Evolutionary conservation across 352 stramenopile genomes (phyloP), one percentile per base, ranked within the genome.

Genomic region (Globisporangium uncinulatum): DNA sequence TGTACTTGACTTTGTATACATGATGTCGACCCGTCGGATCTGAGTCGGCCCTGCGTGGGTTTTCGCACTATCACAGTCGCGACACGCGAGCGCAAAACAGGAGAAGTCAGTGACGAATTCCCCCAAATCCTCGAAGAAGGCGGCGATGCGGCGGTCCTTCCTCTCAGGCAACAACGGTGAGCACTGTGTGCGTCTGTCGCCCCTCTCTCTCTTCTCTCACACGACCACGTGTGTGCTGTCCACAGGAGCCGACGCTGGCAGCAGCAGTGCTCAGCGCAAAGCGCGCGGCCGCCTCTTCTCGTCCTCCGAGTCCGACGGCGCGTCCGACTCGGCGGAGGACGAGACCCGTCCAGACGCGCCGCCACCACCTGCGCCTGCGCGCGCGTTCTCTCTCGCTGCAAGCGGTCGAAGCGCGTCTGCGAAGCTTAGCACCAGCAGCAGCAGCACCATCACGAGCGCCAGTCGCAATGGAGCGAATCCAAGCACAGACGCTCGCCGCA

Each of bases 211-310:
- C 13, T 10, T 21, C 24, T 29, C 24, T 29, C 24, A 29, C 24
- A 29, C 24, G 24, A 29, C 24, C 24, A 29, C 24, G 24, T 29
- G 24, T 29, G 24, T 39, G 10, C 34, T 39, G 34, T 39, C 6
- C 13, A 14, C 43, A 36, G 60, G 59, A 31, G 59, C 34, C 8
- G 34, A 39, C 34, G 34, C 34, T 13, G 34, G 34, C 34, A 39
- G 34, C 34, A 39, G 34, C 34, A 39, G 34, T 39, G 34, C 34
- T 13, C 34, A 65, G 20, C 59, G 59, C 46, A 59, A 61, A 43
- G 34, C 46, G 39, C 59, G 59, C 31, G 60, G 60, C 36, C 53
- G 54, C 19, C 49, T 66, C 36, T 66, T 66, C 53, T 66, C 59
- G 39, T 66, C 59, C 29, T 66, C 59, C 39, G 59, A 66, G 34